Conservation (phyloP, 495 filamentous ascomycete species). For the Hyaloscypha finlandica region DNA sequence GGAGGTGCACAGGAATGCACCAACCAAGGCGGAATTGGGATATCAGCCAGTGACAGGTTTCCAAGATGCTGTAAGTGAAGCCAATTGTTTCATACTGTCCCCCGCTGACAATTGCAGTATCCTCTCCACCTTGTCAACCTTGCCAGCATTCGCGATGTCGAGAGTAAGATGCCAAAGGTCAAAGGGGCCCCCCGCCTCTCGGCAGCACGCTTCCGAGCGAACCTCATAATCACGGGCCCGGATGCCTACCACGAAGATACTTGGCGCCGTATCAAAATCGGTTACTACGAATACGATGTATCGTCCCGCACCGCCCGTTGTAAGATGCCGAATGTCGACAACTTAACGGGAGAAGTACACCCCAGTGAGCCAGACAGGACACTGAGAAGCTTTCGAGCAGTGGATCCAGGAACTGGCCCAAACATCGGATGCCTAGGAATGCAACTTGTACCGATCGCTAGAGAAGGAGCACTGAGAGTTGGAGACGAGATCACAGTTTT, state of each 20-base stretch:
- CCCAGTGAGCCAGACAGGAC: conserved; percentile 71
- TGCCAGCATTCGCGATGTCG: conserved; percentile 68
- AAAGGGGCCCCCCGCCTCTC: conserved; percentile 51
- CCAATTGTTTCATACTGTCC: not conserved
- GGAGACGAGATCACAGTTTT: conserved; percentile 62
- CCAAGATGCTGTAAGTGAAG: conserved; percentile 68
- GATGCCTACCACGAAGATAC: conserved; percentile 69
- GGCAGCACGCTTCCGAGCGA: conserved; percentile 76
- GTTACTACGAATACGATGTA: conserved; percentile 51
- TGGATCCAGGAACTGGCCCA: conserved; percentile 69
- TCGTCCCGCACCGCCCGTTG: conserved; percentile 78
- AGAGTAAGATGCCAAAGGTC: conserved; percentile 54
- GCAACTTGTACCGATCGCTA: conserved; percentile 69
- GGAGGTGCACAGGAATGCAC: conserved; percentile 75
- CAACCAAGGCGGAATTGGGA: conserved; percentile 63
- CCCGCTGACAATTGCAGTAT: conserved; percentile 52
- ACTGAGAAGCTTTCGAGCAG: conserved; percentile 65
- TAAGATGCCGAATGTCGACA: conserved; percentile 82
- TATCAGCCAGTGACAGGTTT: conserved; percentile 81
- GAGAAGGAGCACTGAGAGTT: conserved; percentile 52
- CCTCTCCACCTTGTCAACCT: conserved; percentile 82
- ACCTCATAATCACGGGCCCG: conserved; percentile 73
- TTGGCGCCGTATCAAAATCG: conserved; percentile 75
- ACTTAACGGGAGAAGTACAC: conserved; percentile 69
- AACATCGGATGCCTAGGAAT: conserved; percentile 78